These are phyloP conservation scores for Umbellularia californica DNA, from an alignment of 164 flowering plant species.

Conservation along the genomic window DNA sequence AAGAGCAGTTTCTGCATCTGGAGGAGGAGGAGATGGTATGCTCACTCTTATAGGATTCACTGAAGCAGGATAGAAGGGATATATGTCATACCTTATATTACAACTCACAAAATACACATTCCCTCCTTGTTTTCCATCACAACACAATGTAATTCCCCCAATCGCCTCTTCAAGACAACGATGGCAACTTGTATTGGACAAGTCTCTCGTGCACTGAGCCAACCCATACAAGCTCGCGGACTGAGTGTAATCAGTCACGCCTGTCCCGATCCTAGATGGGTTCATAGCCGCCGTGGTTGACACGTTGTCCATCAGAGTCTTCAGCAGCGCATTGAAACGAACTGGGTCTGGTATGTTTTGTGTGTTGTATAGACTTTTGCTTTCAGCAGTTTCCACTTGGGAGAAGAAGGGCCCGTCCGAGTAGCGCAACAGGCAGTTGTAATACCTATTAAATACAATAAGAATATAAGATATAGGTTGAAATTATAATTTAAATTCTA, in stretches of 20 bases:
- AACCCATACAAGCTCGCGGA: slow-evolving; percentile 24
- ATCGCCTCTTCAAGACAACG: slow-evolving; percentile 20
- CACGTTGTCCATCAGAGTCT: slow-evolving; percentile 14
- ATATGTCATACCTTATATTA: slow-evolving; percentile 18
- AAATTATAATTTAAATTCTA: too few species aligned
- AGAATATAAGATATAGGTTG: too few species aligned
- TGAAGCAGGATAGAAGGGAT: not conserved
- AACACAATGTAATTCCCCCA: not conserved
- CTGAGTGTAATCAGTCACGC: not conserved
- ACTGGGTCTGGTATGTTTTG: slow-evolving; percentile 20
- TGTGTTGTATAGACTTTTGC: not conserved
- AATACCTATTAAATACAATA: too few species aligned
- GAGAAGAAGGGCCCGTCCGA: not conserved
- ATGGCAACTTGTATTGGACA: slow-evolving; percentile 20
- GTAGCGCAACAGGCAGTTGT: not conserved
- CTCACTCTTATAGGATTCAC: not conserved
- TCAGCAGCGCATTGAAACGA: slow-evolving; percentile 14
- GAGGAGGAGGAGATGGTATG: not conserved
- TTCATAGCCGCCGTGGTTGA: slow-evolving; percentile 16
- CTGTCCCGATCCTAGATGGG: slow-evolving; percentile 20
- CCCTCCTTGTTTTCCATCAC: slow-evolving; percentile 20
- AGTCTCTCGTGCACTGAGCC: slow-evolving; percentile 43
- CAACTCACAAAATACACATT: slow-evolving; percentile 23
- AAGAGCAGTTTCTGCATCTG: not conserved
- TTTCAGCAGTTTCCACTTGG: not conserved